phyloP scores from a whole-genome alignment of 2,329 filamentous ascomycete species.

The Arthrinium puccinioides region DNA sequence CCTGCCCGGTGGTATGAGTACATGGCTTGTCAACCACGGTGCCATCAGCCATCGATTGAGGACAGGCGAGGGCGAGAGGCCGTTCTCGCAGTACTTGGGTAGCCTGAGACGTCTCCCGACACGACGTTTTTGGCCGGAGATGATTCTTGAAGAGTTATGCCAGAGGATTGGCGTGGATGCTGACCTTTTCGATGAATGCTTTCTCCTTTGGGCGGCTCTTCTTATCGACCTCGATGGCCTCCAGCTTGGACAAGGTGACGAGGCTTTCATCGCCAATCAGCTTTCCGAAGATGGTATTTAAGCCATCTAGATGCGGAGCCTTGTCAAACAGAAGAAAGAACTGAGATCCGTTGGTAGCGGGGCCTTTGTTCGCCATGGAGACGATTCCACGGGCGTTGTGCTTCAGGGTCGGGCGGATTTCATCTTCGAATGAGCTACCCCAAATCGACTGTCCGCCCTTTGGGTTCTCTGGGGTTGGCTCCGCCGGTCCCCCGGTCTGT shows the following conservation, averaged over 20 bases:
- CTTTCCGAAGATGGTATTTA: conserved; percentile 79
- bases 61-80: too few species aligned
- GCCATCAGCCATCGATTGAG: too few species aligned
- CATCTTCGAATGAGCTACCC: conserved; percentile 68
- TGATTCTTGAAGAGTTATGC: conserved; percentile 51
- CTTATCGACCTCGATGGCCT: conserved; percentile 66
- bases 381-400: conserved; percentile 64
- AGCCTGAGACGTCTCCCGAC: too few species aligned
- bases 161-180: conserved; percentile 73
- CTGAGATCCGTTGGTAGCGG: conserved; percentile 67
- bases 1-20: too few species aligned
- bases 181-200: conserved; percentile 60
- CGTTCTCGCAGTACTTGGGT: too few species aligned
- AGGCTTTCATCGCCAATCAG: conserved; percentile 59
- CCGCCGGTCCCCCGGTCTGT: conserved; percentile 62
- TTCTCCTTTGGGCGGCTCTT: conserved; percentile 66
- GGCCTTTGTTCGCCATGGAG: conserved; percentile 74
- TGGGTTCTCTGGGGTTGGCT: conserved; percentile 48
- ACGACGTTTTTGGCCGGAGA: too few species aligned
- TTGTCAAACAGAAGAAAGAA: conserved; percentile 77
- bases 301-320: conserved; percentile 72
- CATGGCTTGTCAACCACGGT: too few species aligned
- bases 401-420: conserved; percentile 63
- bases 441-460: conserved; percentile 70
- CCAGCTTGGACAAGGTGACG: conserved; percentile 62